Conservation (phyloP, 495 filamentous ascomycete genomes). For the Penicillium robsamsonii region DNA sequence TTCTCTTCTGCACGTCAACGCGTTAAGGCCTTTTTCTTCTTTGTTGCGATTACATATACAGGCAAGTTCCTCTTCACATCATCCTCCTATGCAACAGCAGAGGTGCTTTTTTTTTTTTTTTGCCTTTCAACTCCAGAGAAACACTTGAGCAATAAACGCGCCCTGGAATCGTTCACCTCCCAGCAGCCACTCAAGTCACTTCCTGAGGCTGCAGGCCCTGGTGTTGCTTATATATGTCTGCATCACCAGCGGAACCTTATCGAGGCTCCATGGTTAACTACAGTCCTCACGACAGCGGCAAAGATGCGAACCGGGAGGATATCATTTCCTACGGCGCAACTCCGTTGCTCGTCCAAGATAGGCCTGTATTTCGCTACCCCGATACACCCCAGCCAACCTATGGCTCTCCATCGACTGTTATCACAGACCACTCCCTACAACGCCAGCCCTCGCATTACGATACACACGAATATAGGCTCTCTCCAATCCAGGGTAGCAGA, state of each 20-base stretch:
- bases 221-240: slow-evolving; percentile 45
- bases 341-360: slow-evolving; percentile 32
- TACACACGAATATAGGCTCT: slow-evolving; percentile 25
- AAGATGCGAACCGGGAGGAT: slow-evolving; percentile 19
- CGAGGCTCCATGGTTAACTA: slow-evolving; percentile 42
- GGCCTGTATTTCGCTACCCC: slow-evolving; percentile 31
- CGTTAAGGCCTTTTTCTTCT: background rate
- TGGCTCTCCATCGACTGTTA: slow-evolving; percentile 15
- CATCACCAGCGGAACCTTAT: slow-evolving; percentile 44
- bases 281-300: slow-evolving; percentile 35
- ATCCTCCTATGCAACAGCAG: slow-evolving; percentile 14
- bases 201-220: slow-evolving; percentile 42
- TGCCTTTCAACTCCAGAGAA: background rate
- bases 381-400: slow-evolving; percentile 32
- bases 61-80: background rate
- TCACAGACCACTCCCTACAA: slow-evolving; percentile 31
- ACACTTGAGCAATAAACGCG: background rate
- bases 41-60: slow-evolving; percentile 1
- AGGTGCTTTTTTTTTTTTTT: background rate
- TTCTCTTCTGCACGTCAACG: slow-evolving; percentile 3
- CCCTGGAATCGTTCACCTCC: background rate
- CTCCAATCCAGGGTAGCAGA: slow-evolving; percentile 29
- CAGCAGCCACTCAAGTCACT: slow-evolving; percentile 17
- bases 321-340: slow-evolving; percentile 35
- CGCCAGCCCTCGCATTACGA: slow-evolving; percentile 35